A percentile compares a stretch with the other conserved stretches of the same genome.
Evolutionary conservation across 2,329 filamentous ascomycete species (phyloP).

Genomic region (Diplodia intermedia): DNA sequence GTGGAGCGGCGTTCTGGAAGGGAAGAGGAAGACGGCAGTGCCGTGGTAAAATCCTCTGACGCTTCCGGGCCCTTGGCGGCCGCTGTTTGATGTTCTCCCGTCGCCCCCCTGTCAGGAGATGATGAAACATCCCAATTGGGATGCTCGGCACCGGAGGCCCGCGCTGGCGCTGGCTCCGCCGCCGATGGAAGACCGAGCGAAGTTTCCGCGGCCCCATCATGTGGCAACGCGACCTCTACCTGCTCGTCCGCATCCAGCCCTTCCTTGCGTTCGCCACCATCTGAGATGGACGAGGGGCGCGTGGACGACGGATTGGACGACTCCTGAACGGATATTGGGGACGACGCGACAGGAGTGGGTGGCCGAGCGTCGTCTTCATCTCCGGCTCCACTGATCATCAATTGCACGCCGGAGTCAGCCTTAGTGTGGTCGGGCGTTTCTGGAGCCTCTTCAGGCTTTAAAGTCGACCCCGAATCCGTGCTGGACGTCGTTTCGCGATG

Average conservation of each 20-base stretch:
- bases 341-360: conserved; percentile 44
- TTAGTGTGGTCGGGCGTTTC: conserved; percentile 44
- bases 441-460: conserved; percentile 29
- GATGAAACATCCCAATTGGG: conserved; percentile 31
- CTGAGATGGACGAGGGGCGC: conserved; percentile 49
- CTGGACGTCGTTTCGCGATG: conserved; percentile 29
- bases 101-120: conserved; percentile 33
- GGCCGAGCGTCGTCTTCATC: conserved; percentile 47
- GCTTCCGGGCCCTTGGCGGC: conserved; percentile 24
- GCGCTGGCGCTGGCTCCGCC: conserved; percentile 22
- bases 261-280: conserved; percentile 42
- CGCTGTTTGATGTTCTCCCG: conserved; percentile 33
- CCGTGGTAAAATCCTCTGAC: conserved; percentile 31
- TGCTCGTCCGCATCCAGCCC: conserved; percentile 37
- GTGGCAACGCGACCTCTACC: conserved; percentile 24
- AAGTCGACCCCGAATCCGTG: conserved; percentile 32
- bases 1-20: conserved; percentile 31
- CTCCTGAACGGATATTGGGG: conserved; percentile 48
- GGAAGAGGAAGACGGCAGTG: conserved; percentile 28
- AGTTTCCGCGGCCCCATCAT: conserved; percentile 19
- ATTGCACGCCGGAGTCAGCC: conserved; percentile 63
- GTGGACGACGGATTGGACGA: conserved; percentile 48
- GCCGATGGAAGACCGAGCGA: conserved; percentile 31
- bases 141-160: conserved; percentile 28
- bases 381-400: conserved; percentile 50